A percentile compares a stretch with the other conserved stretches of the same genome.
Evolutionary conservation across 148 eudicot genomes (phyloP).

Genomic region (Diospyros kaki): DNA sequence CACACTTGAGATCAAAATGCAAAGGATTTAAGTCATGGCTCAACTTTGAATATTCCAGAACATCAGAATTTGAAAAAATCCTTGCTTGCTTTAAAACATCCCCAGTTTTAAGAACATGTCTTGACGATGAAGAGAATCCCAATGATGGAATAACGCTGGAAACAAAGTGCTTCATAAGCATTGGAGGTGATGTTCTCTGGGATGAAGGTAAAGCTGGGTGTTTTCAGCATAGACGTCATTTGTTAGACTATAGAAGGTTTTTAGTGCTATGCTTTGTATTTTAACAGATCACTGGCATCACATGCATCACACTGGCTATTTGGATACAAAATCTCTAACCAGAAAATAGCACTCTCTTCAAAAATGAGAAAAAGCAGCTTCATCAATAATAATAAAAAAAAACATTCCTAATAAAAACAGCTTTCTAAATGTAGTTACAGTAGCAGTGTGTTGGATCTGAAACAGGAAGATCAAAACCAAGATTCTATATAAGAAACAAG

Average conservation of each 20-base stretch:
- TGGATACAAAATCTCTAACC: too few relatives aligned
- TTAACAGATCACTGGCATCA: neutral
- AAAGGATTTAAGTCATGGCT: constrained; percentile 66
- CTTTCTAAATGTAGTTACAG: too few relatives aligned
- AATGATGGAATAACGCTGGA: constrained; percentile 20
- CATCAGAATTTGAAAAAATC: constrained; percentile 42
- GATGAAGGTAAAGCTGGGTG: neutral
- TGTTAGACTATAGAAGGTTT: neutral
- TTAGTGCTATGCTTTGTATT: neutral
- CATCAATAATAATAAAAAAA: too few relatives aligned
- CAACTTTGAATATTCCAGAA: constrained; percentile 57
- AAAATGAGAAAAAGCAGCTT: too few relatives aligned
- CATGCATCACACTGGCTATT: neutral
- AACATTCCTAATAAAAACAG: too few relatives aligned
- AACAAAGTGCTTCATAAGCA: constrained; percentile 24
- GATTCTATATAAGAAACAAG: too few relatives aligned
- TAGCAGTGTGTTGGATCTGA: too few relatives aligned
- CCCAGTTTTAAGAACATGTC: constrained; percentile 39
- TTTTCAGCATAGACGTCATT: neutral
- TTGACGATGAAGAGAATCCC: constrained; percentile 31
- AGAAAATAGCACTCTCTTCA: too few relatives aligned
- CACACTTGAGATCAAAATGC: constrained; percentile 59
- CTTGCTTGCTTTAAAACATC: constrained; percentile 47
- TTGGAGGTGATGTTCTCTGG: neutral
- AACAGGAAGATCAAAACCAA: too few relatives aligned